phyloP scores from a whole-genome alignment of 176 grass and related monocot species.

The Zea luxurians region DNA sequence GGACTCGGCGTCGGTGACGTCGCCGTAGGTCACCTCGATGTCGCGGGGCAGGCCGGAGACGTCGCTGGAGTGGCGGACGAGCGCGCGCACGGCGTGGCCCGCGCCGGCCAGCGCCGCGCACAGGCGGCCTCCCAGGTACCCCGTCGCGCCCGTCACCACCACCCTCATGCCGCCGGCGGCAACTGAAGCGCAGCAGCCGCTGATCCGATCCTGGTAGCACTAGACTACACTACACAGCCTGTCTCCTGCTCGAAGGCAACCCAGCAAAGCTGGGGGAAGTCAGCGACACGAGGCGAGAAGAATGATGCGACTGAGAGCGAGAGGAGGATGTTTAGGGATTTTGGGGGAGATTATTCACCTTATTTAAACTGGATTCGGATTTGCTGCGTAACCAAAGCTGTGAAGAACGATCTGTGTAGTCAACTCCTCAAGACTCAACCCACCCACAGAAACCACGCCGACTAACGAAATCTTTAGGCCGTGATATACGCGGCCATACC shows the following conservation, averaged over 20 bases:
- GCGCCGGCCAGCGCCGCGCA: constrained; percentile 58
- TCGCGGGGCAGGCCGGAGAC: constrained; percentile 38
- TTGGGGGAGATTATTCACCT: neutral
- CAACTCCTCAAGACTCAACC: neutral
- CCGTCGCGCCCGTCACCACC: constrained; percentile 77
- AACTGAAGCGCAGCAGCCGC: constrained; percentile 6
- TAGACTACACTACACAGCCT: neutral
- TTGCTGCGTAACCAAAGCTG: neutral
- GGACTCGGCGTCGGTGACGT: constrained; percentile 71
- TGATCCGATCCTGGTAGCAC: neutral
- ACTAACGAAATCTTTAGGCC: neutral
- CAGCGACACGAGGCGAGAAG: neutral
- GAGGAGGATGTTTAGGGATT: neutral
- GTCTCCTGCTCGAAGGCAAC: neutral
- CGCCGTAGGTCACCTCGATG: constrained; percentile 70
- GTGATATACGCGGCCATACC: neutral
- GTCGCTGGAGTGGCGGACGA: constrained; percentile 69
- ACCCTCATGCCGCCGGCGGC: constrained; percentile 50
- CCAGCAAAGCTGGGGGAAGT: neutral
- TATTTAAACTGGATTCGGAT: constrained; percentile 14
- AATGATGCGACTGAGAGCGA: neutral
- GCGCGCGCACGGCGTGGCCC: constrained; percentile 66
- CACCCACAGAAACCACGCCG: neutral
- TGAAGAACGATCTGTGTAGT: neutral
- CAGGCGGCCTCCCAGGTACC: constrained; percentile 69